Base-by-base conservation (phyloP, 1,284 basidiomycete species). In the Blastosporella zonata region DNA sequence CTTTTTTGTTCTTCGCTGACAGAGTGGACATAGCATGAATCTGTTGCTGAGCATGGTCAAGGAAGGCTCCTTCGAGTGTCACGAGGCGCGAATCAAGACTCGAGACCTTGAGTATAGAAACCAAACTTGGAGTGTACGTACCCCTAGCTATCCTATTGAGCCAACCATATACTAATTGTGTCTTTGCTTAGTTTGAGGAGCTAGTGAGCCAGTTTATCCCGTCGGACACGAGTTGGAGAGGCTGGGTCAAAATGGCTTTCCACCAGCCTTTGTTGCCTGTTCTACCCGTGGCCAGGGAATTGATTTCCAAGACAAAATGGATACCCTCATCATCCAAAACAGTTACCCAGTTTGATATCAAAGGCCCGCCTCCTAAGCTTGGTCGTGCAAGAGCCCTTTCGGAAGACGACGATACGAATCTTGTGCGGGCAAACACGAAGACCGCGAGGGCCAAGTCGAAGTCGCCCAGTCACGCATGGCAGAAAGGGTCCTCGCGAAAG, bases 231-330 rank as follows among this genome's bases (percentile, higher is more conserved):
- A 83, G 81, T 42, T 87, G 86, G 86, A 78, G 76, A 61, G 85
- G 85, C 5, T 89, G 86, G 87, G 76, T 93, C 42, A 90, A 87
- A 64, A 83, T 86, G 72, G 90, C 84, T 7, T 84, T 88, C 67
- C 81, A 87, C 50, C 87, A 85, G 59, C 85, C 83, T 20, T 68
- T 87, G 12, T 72, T 88, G 6, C 85, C 86, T 17, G 83, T 88
- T 3, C 70, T 88, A 9, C 84, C 85, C 4, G 84, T 88, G 9
- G 85, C 86, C 15, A 79, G 86, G 55, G 82, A 87, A 66, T 71
- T 87, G 15, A 75, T 88, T 47, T 78, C 82, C 18, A 88, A 89
- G 65, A 89, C 84, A 8, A 88, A 85, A 60, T 78, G 80, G 70
- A 81, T 81, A 45, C 67, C 73, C 33, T 67, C 73, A 15, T 67